These are phyloP conservation scores for Epicoccum nigrum DNA, from an alignment of 2,329 filamentous ascomycete species.

Conservation along the genomic window DNA sequence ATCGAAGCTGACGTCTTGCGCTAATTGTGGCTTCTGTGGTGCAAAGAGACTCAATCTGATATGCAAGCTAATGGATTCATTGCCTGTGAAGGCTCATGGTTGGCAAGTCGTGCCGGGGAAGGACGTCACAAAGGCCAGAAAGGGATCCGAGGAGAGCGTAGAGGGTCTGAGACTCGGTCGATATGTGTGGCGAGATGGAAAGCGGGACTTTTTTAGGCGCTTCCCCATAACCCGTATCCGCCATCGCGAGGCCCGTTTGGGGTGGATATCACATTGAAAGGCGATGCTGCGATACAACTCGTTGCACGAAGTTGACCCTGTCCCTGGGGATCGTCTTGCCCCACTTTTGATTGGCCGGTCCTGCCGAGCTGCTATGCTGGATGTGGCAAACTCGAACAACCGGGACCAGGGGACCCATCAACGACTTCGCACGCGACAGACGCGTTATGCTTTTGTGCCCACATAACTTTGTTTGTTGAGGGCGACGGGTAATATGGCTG, in stretches of 20 bases:
- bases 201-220: slow-evolving; percentile 18
- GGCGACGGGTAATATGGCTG: slow-evolving; percentile 17
- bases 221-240: slow-evolving; percentile 21
- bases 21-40: slow-evolving; percentile 18
- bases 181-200: slow-evolving; percentile 21
- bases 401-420: slow-evolving; percentile 7
- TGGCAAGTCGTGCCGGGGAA: slow-evolving; percentile 22
- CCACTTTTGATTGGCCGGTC: slow-evolving; percentile 22
- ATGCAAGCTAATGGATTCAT: too few relatives aligned
- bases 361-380: slow-evolving; percentile 25
- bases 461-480: slow-evolving; percentile 15
- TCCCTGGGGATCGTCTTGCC: slow-evolving; percentile 16
- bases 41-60: slow-evolving; percentile 20
- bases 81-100: too few relatives aligned
- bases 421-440: slow-evolving; percentile 29
- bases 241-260: slow-evolving; percentile 14
- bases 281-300: slow-evolving; percentile 30
- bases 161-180: slow-evolving; percentile 11
- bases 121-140: slow-evolving; percentile 21
- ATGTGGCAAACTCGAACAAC: slow-evolving; percentile 21
- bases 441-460: slow-evolving; percentile 20
- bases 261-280: slow-evolving; percentile 23
- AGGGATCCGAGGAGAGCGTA: slow-evolving; percentile 2
- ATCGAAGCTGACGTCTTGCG: slow-evolving; percentile 8
- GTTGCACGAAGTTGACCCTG: slow-evolving; percentile 18